Conservation (phyloP, 163 green algal genomes). For the Scenedesmus sp. region DNA sequence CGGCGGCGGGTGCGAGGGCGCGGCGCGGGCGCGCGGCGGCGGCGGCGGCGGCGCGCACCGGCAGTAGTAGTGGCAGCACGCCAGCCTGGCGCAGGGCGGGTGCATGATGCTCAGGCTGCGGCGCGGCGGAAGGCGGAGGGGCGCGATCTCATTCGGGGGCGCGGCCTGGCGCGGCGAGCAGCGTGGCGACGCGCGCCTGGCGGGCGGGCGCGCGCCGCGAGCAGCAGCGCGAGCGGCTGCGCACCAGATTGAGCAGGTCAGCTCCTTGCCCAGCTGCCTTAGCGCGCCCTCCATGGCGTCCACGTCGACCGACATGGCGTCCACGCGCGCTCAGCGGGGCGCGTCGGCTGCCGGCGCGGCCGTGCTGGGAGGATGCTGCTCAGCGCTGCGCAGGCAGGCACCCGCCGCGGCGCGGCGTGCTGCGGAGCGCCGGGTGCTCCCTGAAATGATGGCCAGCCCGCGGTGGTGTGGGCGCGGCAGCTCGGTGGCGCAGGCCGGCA, state of each 20-base stretch:
- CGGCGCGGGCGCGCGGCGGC: too few relatives aligned
- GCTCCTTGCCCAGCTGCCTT: slow-evolving; percentile 43
- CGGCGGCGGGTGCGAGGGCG: neutral
- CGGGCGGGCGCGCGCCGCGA: neutral
- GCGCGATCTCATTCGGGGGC: neutral
- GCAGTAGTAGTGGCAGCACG: slow-evolving; percentile 78
- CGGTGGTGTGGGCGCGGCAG: too few relatives aligned
- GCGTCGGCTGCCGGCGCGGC: too few relatives aligned
- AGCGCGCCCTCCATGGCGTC: slow-evolving; percentile 26
- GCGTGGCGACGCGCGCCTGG: neutral
- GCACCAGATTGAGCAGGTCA: slow-evolving; percentile 44
- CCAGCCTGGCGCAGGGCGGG: slow-evolving; percentile 55
- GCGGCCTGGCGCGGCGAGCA: too few relatives aligned
- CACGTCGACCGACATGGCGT: too few relatives aligned
- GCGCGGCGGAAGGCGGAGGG: neutral
- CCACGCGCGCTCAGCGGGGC: too few relatives aligned
- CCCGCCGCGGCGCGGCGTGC: too few relatives aligned
- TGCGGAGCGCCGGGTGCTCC: too few relatives aligned
- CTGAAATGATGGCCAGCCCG: too few relatives aligned
- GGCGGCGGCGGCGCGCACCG: slow-evolving; percentile 42
- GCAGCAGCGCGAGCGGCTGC: neutral
- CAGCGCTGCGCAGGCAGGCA: too few relatives aligned
- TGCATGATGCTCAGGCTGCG: slow-evolving; percentile 58
- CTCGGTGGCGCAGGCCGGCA: too few relatives aligned
- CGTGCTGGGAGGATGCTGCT: too few relatives aligned